Evolutionary conservation across 2,329 filamentous ascomycete genomes (phyloP).

Genomic region (Thelonectria blattea): DNA sequence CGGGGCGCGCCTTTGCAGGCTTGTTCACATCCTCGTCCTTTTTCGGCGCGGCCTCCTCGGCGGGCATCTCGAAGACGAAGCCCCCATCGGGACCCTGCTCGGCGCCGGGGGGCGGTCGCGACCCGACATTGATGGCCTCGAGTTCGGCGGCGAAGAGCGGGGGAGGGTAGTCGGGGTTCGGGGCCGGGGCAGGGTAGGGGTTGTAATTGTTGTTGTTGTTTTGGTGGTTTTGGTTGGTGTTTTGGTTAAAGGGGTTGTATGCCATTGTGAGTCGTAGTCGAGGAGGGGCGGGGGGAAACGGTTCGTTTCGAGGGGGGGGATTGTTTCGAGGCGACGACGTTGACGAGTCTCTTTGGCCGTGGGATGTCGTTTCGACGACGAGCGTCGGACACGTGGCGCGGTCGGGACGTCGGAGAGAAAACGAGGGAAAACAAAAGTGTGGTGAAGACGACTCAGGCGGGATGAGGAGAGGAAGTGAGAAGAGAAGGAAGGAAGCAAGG

Average conservation of each 20-base stretch:
- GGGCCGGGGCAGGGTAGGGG: conserved; percentile 17
- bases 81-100: conserved; percentile 30
- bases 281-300: conserved; percentile 3
- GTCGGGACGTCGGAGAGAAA: neutral
- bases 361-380: neutral
- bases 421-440: neutral
- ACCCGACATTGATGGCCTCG: conserved; percentile 32
- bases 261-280: conserved; percentile 22
- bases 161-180: conserved; percentile 27
- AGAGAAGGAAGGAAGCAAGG: neutral
- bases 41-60: conserved; percentile 32
- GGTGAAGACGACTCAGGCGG: neutral
- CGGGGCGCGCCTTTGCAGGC: conserved; percentile 3
- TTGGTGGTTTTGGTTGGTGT: neutral
- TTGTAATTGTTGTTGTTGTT: too few species aligned
- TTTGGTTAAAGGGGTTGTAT: conserved; percentile 20
- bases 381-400: neutral
- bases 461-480: neutral
- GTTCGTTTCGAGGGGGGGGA: too few species aligned
- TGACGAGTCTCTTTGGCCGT: too few species aligned
- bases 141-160: conserved; percentile 42
- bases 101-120: conserved; percentile 21
- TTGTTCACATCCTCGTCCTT: conserved; percentile 1
- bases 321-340: too few species aligned
- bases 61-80: conserved; percentile 43